Evolutionary conservation across 2,329 filamentous ascomycete species (phyloP).

Genomic region (Cadophora luteo-olivacea): DNA sequence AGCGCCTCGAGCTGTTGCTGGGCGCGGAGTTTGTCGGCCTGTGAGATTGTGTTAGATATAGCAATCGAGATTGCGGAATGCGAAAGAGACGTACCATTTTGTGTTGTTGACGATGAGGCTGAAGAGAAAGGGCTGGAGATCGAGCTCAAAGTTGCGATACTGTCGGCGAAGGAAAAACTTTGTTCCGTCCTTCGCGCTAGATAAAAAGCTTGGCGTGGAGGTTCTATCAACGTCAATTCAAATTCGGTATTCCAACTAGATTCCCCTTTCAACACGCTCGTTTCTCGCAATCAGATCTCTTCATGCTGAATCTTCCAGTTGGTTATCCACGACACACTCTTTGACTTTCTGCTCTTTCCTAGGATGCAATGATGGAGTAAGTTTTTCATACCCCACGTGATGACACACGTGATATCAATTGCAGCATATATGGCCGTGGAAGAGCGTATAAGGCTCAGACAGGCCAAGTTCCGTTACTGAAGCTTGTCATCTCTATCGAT

Average conservation of each 20-base stretch:
- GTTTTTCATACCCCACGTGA: neutral
- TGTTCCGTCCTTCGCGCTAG: neutral
- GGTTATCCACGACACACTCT: neutral
- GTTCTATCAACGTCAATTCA: conserved; percentile 11
- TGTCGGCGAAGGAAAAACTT: conserved; percentile 3
- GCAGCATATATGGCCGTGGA: neutral
- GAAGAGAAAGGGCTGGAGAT: conserved; percentile 7
- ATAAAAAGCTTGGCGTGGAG: neutral
- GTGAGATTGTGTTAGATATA: conserved; percentile 3
- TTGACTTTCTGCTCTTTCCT: neutral
- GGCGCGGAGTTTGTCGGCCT: conserved; percentile 97
- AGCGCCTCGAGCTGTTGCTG: conserved; percentile 97
- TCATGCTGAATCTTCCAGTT: too few species aligned
- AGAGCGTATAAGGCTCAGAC: neutral
- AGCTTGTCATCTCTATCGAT: too few species aligned
- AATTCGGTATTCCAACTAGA: neutral
- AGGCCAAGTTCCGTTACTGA: neutral
- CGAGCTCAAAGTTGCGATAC: neutral
- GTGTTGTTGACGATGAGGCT: conserved; percentile 12
- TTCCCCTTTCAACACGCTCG: neutral
- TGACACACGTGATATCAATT: conserved; percentile 25
- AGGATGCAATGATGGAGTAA: conserved; percentile 21
- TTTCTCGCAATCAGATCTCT: too few species aligned
- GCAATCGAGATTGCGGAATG: neutral
- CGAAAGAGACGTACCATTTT: conserved; percentile 33